Conservation (phyloP, 2,329 filamentous ascomycete genomes). For the Elsinoe ampelina region DNA sequence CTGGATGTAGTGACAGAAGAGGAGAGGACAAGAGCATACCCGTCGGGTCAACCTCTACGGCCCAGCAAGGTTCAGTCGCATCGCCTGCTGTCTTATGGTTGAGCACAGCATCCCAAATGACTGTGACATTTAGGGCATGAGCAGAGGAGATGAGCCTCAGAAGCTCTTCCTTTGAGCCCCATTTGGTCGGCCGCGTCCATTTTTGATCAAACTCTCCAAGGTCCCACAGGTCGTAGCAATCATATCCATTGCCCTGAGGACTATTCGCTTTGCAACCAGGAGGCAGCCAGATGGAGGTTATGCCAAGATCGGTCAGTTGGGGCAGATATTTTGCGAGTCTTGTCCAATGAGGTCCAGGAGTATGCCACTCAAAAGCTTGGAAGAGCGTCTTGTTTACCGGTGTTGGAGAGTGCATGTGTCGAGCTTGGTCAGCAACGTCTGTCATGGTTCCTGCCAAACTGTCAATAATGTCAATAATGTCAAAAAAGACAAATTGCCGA, state of each 20-base stretch:
- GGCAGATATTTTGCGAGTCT: slow-evolving; percentile 23
- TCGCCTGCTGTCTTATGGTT: slow-evolving; percentile 66
- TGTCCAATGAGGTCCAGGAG: slow-evolving; percentile 39
- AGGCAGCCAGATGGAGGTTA: slow-evolving; percentile 58
- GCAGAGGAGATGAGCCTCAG: slow-evolving; percentile 43
- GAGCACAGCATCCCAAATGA: slow-evolving; percentile 61
- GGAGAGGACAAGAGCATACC: slow-evolving; percentile 16
- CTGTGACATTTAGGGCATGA: slow-evolving; percentile 43
- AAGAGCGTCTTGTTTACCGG: slow-evolving; percentile 45
- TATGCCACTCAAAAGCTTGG: slow-evolving; percentile 66
- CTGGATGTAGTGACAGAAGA: neutral
- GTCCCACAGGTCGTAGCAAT: slow-evolving; percentile 49
- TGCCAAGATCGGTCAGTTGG: slow-evolving; percentile 40
- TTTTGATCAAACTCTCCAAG: slow-evolving; percentile 62
- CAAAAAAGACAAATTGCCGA: neutral
- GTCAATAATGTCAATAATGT: too few species aligned
- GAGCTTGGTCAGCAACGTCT: neutral
- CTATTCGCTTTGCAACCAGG: slow-evolving; percentile 58
- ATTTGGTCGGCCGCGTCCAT: slow-evolving; percentile 53
- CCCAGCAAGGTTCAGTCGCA: slow-evolving; percentile 51
- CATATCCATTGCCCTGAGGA: slow-evolving; percentile 48
- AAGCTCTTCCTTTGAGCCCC: slow-evolving; percentile 56
- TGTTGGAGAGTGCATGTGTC: slow-evolving; percentile 25
- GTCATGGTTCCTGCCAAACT: neutral
- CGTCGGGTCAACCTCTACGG: slow-evolving; percentile 52